Percentiles rank a stretch among this genome's conserved stretches.
Evolutionary conservation across 192 early-diverging fungal species (phyloP).

Genomic region (Backusella circina): DNA sequence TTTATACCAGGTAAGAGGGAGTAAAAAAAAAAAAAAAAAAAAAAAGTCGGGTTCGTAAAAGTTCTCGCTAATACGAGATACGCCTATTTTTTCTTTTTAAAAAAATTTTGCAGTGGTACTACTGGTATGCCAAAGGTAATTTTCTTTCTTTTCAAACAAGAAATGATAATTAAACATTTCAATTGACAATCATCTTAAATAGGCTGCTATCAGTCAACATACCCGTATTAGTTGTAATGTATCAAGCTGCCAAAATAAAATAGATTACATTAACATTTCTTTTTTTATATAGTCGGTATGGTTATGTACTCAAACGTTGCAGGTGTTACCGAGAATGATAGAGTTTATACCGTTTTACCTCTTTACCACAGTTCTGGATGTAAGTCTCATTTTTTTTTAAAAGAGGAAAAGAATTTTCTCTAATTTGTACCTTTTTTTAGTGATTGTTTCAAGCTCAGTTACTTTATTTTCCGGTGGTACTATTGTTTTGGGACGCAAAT

Average conservation of each 20-base stretch:
- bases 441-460: conserved; percentile 28
- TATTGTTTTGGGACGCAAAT: conserved; percentile 53
- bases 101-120: conserved; percentile 48
- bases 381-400: conserved; percentile 27
- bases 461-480: conserved; percentile 37
- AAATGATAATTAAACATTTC: too few relatives aligned
- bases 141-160: too few relatives aligned
- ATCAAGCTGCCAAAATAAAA: conserved; percentile 3
- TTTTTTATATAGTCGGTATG: conserved; percentile 22
- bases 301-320: conserved; percentile 13
- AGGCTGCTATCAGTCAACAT: conserved; percentile 51
- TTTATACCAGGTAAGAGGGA: conserved; percentile 28
- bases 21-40: background rate
- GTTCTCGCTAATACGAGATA: conserved; percentile 33
- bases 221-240: conserved; percentile 32
- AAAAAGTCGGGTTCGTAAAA: background rate
- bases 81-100: too few relatives aligned
- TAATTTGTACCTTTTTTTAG: background rate
- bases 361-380: conserved; percentile 62
- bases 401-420: background rate
- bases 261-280: background rate
- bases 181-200: too few relatives aligned
- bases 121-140: conserved; percentile 56
- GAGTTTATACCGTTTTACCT: conserved; percentile 57
- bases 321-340: conserved; percentile 30